phyloP scores from a whole-genome alignment of 148 eudicot species.

The Camellia granthamiana region DNA sequence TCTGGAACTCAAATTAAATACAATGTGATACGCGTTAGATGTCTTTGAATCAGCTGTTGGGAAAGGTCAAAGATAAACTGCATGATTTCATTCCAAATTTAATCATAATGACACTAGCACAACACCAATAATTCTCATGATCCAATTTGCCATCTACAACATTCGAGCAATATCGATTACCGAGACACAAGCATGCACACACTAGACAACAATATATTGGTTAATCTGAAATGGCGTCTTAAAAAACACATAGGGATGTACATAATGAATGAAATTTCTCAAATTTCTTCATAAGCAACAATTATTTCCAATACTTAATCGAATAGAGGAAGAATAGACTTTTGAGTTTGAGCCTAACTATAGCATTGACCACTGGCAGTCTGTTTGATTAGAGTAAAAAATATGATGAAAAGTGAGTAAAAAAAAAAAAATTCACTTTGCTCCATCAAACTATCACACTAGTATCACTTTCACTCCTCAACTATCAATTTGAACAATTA shows the following conservation, averaged over 20 bases:
- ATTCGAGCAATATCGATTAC: too few relatives aligned
- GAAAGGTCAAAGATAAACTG: neutral
- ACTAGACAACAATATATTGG: neutral
- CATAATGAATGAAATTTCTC: neutral
- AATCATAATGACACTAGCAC: neutral
- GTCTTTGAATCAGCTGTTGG: neutral
- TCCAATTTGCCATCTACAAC: neutral
- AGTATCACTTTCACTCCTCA: too few relatives aligned
- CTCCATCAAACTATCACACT: too few relatives aligned
- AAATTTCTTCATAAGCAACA: constrained; percentile 3
- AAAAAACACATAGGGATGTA: neutral
- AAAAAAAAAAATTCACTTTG: too few relatives aligned
- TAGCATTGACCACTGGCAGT: too few relatives aligned
- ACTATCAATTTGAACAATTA: too few relatives aligned
- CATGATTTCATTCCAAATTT: too few relatives aligned
- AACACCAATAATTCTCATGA: neutral
- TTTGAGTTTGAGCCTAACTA: too few relatives aligned
- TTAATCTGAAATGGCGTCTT: neutral
- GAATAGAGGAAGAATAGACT: too few relatives aligned
- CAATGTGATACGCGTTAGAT: too few relatives aligned
- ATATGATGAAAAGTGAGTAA: too few relatives aligned
- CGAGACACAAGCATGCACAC: neutral
- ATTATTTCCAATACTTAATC: neutral
- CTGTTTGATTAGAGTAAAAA: too few relatives aligned
- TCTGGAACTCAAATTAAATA: neutral